Conservation (phyloP, 129 eudicot species). For the Lactuca saligna region DNA sequence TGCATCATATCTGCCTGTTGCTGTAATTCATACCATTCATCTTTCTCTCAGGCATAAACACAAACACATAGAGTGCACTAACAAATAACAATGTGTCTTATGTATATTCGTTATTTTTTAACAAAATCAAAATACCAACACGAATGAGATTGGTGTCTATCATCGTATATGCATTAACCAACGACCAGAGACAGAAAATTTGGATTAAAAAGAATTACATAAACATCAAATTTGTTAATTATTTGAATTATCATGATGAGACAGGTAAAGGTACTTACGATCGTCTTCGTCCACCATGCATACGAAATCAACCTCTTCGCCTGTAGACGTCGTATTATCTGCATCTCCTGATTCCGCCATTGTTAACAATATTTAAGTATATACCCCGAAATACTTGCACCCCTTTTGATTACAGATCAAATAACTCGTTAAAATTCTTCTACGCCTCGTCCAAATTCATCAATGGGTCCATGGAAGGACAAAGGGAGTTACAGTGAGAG, state of each 20-base stretch:
- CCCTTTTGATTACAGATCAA: constrained; percentile 17
- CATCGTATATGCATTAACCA: constrained; percentile 7
- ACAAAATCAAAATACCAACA: too few species aligned
- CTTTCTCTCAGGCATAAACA: constrained; percentile 10
- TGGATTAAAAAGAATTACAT: not conserved
- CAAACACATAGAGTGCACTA: constrained; percentile 16
- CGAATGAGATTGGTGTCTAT: not conserved
- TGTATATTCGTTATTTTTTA: not conserved
- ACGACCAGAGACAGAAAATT: constrained; percentile 4
- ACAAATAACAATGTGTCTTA: not conserved
- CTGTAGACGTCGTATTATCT: constrained; percentile 35
- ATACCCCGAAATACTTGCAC: not conserved
- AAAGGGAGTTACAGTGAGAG: not conserved
- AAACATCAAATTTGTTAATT: not conserved
- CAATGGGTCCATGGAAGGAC: constrained; percentile 10
- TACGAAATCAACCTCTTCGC: constrained; percentile 56
- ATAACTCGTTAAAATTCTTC: constrained; percentile 1
- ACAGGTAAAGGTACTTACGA: constrained; percentile 41
- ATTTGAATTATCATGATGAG: not conserved
- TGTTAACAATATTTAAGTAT: constrained; percentile 5
- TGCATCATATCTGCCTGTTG: constrained; percentile 68
- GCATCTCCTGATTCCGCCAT: constrained; percentile 39
- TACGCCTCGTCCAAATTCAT: constrained; percentile 13
- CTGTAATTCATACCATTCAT: constrained; percentile 38
- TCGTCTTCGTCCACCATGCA: constrained; percentile 61